A percentile compares a stretch with the other conserved stretches of the same genome.
These are phyloP conservation scores for Epichloe amarillans DNA, from an alignment of 2,329 filamentous ascomycete species.

Conservation along the genomic window DNA sequence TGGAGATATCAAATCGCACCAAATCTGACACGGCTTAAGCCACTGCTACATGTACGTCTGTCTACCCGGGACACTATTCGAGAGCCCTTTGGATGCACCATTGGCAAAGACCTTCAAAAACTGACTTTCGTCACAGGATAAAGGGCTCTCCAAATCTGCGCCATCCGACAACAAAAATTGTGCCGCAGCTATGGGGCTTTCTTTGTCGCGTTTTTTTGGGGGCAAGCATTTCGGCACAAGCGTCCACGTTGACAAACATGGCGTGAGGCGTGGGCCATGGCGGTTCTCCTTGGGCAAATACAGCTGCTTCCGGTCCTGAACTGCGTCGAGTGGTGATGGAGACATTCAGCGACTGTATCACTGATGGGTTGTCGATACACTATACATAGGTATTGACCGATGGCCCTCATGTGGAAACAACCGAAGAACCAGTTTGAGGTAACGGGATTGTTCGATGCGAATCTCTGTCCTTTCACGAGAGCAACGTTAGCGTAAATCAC, in stretches of 20 bases:
- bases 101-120: neutral
- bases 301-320: conserved; percentile 30
- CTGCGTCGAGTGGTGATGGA: neutral
- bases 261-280: conserved; percentile 36
- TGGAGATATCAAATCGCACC: neutral
- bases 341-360: neutral
- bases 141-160: neutral
- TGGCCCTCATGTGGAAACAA: neutral
- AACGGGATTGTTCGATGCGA: neutral
- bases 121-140: neutral
- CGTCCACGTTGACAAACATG: conserved; percentile 30
- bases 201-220: conserved; percentile 33
- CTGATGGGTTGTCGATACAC: neutral
- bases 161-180: neutral
- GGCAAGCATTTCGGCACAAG: conserved; percentile 37
- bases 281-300: conserved; percentile 35
- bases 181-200: conserved; percentile 28
- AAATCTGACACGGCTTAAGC: neutral
- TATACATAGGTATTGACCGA: too few relatives aligned
- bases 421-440: neutral
- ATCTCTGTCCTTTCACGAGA: neutral
- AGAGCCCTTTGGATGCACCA: neutral
- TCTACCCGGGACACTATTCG: neutral
- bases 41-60: neutral
- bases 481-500: neutral